Conservation (phyloP, 441 rosid species). For the Pelargonium exstipulatum region DNA sequence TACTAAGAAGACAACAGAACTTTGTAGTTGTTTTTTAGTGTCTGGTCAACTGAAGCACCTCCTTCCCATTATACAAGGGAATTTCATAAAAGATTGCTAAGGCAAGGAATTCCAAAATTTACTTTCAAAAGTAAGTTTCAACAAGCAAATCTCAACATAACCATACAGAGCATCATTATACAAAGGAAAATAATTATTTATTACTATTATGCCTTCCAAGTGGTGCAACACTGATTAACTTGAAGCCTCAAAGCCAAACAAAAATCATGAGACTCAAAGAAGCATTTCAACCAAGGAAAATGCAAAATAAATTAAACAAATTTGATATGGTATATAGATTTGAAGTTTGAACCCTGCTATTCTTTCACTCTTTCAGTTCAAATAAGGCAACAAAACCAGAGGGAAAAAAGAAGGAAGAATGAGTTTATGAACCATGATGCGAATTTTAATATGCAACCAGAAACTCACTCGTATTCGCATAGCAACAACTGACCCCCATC, state of each 20-base stretch:
- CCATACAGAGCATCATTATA: too few species aligned
- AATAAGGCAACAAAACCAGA: background rate
- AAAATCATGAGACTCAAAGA: background rate
- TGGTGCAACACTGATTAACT: background rate
- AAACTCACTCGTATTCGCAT: conserved; percentile 38
- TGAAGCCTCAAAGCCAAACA: background rate
- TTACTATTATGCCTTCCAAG: too few species aligned
- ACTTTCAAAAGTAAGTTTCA: background rate
- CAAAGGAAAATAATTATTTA: too few species aligned
- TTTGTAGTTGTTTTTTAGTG: background rate
- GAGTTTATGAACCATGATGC: background rate
- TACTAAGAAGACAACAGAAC: too few species aligned
- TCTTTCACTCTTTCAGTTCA: background rate
- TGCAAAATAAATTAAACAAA: background rate
- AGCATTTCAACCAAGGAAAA: background rate
- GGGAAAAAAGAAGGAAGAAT: background rate
- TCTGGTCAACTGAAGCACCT: background rate
- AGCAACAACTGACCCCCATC: conserved; percentile 45
- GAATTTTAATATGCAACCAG: background rate
- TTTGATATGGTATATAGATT: background rate
- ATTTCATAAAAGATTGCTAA: background rate
- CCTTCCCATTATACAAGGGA: background rate
- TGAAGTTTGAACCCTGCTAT: background rate
- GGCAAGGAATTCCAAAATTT: background rate
- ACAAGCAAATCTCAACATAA: too few species aligned